Evolutionary conservation across 805 yeast species (phyloP).

Genomic region (Babjeviella inositovora): DNA sequence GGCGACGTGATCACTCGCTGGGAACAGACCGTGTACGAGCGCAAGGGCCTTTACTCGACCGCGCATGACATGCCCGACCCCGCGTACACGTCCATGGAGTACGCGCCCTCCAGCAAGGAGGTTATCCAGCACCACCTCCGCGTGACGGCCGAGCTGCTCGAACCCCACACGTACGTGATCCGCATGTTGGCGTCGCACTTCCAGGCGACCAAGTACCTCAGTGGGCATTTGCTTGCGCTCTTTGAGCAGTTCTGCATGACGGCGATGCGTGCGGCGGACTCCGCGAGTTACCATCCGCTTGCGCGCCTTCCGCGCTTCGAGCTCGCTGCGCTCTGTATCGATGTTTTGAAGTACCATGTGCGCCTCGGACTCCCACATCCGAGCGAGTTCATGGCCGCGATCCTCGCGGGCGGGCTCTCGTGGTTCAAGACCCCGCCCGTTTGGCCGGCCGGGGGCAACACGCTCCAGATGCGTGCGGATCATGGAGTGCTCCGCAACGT

Average conservation of each 20-base stretch:
- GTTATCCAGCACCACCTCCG: conserved; percentile 35
- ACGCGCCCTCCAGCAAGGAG: conserved; percentile 65
- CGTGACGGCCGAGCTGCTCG: conserved; percentile 27
- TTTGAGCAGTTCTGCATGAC: conserved; percentile 45
- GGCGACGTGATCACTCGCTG: conserved; percentile 57
- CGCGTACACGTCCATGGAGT: conserved; percentile 68
- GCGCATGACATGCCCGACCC: conserved; percentile 38
- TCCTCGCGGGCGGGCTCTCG: conserved; percentile 52
- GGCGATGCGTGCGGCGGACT: conserved; percentile 31
- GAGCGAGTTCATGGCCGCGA: conserved; percentile 26
- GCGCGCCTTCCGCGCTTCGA: conserved; percentile 67
- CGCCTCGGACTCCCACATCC: too few relatives aligned
- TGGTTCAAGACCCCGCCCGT: conserved; percentile 58
- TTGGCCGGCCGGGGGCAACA: conserved; percentile 80
- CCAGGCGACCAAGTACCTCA: conserved; percentile 62
- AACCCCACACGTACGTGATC: conserved; percentile 59
- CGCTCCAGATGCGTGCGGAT: conserved; percentile 56
- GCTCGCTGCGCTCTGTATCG: conserved; percentile 50
- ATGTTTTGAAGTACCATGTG: conserved; percentile 39
- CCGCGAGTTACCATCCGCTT: conserved; percentile 72
- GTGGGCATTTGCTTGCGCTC: conserved; percentile 50
- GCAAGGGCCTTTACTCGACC: conserved; percentile 49
- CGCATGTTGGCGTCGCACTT: conserved; percentile 59
- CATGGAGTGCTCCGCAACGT: conserved; percentile 39
- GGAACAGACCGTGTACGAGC: conserved; percentile 44